Evolutionary conservation across 2,329 filamentous ascomycete genomes (phyloP), one percentile per base, ranked within the genome.

Genomic region (Colletotrichum chlorophyti): DNA sequence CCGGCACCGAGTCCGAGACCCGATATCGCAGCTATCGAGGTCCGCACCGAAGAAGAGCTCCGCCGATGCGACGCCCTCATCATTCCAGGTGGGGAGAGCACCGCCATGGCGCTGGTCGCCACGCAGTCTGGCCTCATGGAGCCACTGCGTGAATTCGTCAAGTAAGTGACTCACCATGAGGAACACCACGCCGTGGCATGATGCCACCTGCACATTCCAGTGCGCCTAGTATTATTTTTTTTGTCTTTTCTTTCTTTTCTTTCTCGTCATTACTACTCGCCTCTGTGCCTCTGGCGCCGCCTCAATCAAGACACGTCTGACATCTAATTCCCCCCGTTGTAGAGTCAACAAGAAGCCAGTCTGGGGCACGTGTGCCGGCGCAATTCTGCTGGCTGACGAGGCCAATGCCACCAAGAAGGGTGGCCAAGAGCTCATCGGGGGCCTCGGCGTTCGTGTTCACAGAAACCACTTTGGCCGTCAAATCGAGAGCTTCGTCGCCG

Each of bases 381-480:
- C 98, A 55, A 97, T 99, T 65, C 79, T 98, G 45, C 87, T 99
- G 46, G 90, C 93, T 2, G 91, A 97, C 68, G 87, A 90, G 58
- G 94, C 93, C 46, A 96, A 94, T 72, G 85, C 89, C 62, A 93
- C 91, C 32, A 98, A 97, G 72, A 88, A 90, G 68, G 93, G 92
- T 38, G 94, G 94, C 0, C 95, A 98, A 73, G 92, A 97, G 59
- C 83, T 98, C 51, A 92, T 99, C 62, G 95, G 95, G 12, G 95
- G 95, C 3, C 82, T 99, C 32, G 89, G 93, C 68, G 93, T 99
- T 31, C 83, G 91, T 41, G 93, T 98, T 27, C 93, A 96, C 69
- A 84, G 95, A 42, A 99, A 98, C 70, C 92, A 97, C 73, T 99
- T 97, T 69, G 95, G 95, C 4, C 85, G 94, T 52, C 95, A 99